Evolutionary conservation across 148 eudicot genomes (phyloP).

Genomic region (Vaccinium darrowii): DNA sequence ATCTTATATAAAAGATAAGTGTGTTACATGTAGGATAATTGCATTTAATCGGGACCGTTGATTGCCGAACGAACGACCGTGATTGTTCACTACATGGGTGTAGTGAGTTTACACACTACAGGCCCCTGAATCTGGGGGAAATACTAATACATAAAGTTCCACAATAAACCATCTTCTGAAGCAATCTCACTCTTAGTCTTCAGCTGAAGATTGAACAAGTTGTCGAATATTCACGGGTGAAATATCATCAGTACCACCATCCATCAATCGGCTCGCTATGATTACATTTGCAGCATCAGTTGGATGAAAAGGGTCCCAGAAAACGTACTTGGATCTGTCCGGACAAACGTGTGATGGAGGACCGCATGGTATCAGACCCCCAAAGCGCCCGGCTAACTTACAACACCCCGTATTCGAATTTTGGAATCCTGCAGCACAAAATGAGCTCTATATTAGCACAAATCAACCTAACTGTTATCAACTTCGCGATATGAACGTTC

Average conservation of each 20-base stretch:
- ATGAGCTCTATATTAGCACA: neutral
- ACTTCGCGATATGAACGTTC: neutral
- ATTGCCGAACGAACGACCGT: no score
- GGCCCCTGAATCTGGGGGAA: no score
- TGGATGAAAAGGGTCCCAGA: constrained; percentile 95
- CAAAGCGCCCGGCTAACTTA: constrained; percentile 47
- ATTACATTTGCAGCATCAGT: constrained; percentile 67
- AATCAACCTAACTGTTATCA: constrained; percentile 1
- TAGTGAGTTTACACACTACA: no score
- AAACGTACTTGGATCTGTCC: constrained; percentile 71
- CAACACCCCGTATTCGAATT: constrained; percentile 65
- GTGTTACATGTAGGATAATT: no score
- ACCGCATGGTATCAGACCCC: constrained; percentile 84
- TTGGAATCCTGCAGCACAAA: constrained; percentile 54
- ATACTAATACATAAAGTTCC: neutral
- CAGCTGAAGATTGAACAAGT: constrained; percentile 28
- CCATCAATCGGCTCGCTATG: constrained; percentile 59
- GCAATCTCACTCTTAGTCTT: neutral
- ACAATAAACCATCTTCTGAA: neutral
- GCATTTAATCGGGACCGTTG: no score
- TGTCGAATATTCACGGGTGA: constrained; percentile 61
- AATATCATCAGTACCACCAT: constrained; percentile 47
- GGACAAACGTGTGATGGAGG: constrained; percentile 54
- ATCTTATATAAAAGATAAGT: no score
- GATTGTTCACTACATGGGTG: no score